phyloP scores from a whole-genome alignment of 169 alveolate genomes.

The Toxoplasma gondii region DNA sequence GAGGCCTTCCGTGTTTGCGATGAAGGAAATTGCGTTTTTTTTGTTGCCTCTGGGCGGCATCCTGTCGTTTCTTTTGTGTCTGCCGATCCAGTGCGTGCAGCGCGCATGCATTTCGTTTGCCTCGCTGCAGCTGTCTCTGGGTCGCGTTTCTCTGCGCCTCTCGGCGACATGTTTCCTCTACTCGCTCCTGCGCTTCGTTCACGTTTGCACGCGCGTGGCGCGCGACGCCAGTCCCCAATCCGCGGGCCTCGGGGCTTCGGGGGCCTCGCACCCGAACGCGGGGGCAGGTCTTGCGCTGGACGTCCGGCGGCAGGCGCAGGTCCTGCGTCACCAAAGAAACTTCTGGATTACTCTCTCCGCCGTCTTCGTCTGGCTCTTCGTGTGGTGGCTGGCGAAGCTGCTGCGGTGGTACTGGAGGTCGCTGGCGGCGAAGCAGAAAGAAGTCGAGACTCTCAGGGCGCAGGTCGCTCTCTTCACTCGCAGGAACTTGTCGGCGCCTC shows the following conservation, averaged over 20 bases:
- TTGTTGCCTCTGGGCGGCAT: conserved; percentile 10
- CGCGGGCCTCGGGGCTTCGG: background rate
- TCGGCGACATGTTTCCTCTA: background rate
- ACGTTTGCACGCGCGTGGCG: conserved; percentile 3
- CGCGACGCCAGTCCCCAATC: background rate
- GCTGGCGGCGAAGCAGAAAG: background rate
- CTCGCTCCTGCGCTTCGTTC: background rate
- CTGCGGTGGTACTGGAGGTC: conserved; percentile 18
- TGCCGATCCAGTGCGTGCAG: conserved; percentile 17
- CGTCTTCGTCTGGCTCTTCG: conserved; percentile 31
- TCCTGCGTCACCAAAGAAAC: conserved; percentile 21
- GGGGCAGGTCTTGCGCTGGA: background rate
- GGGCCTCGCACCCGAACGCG: background rate
- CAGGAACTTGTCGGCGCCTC: background rate
- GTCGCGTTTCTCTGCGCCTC: conserved; percentile 3
- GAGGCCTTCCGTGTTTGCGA: background rate
- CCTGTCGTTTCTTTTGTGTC: conserved; percentile 8
- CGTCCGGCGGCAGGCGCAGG: conserved; percentile 28
- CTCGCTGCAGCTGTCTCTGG: background rate
- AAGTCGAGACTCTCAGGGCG: background rate
- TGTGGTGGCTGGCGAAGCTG: background rate
- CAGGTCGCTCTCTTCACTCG: background rate
- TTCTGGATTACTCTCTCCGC: conserved; percentile 35
- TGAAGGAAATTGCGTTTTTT: conserved; percentile 38
- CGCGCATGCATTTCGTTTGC: conserved; percentile 19